These are phyloP conservation scores for Ajuga reptans DNA, from an alignment of 305 asterid species.

Conservation along the genomic window DNA sequence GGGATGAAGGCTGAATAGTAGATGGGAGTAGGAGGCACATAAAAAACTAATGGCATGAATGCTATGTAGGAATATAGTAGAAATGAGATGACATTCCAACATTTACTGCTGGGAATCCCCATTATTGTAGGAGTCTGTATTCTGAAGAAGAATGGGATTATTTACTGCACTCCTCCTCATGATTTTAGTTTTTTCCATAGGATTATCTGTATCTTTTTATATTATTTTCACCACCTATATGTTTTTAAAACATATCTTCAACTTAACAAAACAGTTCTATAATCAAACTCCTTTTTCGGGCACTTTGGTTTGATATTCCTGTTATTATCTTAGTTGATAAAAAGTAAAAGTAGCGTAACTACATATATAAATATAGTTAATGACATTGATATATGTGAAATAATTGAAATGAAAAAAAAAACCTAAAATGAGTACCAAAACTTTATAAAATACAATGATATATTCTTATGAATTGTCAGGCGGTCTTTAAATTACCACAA, in stretches of 20 bases:
- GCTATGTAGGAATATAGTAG: background rate
- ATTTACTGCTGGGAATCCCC: background rate
- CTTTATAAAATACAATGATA: too few species aligned
- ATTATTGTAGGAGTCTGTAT: background rate
- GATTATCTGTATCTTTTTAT: too few species aligned
- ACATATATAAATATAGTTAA: too few species aligned
- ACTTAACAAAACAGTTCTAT: background rate
- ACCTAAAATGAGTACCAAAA: background rate
- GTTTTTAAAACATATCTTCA: too few species aligned
- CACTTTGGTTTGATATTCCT: too few species aligned
- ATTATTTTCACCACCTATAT: too few species aligned
- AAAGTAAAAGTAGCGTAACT: too few species aligned
- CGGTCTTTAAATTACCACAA: background rate
- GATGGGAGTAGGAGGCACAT: background rate
- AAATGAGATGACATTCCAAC: background rate
- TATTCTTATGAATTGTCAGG: background rate
- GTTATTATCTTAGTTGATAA: too few species aligned
- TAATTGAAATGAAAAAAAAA: too few species aligned
- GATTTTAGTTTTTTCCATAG: background rate
- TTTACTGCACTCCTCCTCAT: background rate
- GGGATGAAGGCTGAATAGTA: conserved; percentile 5
- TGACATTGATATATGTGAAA: background rate
- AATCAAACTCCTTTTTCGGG: background rate
- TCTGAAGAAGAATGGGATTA: background rate
- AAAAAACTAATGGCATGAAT: background rate